Percentiles rank a stretch among this genome's conserved stretches.
Evolutionary conservation across 768 basidiomycete genomes (phyloP).

Genomic region (Trametes maxima): DNA sequence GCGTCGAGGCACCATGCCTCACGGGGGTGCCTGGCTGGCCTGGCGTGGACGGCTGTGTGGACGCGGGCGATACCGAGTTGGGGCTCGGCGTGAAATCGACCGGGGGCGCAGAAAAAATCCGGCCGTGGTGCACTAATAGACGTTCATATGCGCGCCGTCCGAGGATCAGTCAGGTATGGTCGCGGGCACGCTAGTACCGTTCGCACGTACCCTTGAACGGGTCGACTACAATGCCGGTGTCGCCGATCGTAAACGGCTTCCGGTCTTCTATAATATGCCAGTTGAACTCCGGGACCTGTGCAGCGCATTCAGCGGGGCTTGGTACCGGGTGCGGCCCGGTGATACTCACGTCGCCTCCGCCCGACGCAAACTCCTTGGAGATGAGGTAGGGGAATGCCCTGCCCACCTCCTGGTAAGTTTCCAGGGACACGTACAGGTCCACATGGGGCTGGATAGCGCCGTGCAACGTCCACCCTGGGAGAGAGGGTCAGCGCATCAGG

Average conservation of each 20-base stretch:
- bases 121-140: slow-evolving; percentile 70
- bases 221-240: slow-evolving; percentile 62
- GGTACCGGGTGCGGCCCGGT: background rate
- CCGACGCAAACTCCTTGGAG: slow-evolving; percentile 72
- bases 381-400: slow-evolving; percentile 83
- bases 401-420: slow-evolving; percentile 67
- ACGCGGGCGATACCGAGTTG: slow-evolving; percentile 34
- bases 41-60: slow-evolving; percentile 32
- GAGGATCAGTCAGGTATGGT: background rate
- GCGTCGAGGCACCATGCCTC: slow-evolving; percentile 5
- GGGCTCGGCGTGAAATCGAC: slow-evolving; percentile 46
- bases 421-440: slow-evolving; percentile 70
- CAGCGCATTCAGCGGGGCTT: slow-evolving; percentile 2
- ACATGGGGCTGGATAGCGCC: slow-evolving; percentile 69
- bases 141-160: slow-evolving; percentile 8
- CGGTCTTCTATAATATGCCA: slow-evolving; percentile 81
- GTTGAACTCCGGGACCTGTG: slow-evolving; percentile 76
- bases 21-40: slow-evolving; percentile 26
- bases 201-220: slow-evolving; percentile 59
- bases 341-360: slow-evolving; percentile 68
- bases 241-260: slow-evolving; percentile 65
- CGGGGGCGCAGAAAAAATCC: slow-evolving; percentile 53
- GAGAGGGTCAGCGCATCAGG: background rate
- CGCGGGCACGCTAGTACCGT: background rate
- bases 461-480: slow-evolving; percentile 73